These are phyloP conservation scores for Pholiota conissans DNA, from an alignment of 768 basidiomycete species.

Conservation along the genomic window DNA sequence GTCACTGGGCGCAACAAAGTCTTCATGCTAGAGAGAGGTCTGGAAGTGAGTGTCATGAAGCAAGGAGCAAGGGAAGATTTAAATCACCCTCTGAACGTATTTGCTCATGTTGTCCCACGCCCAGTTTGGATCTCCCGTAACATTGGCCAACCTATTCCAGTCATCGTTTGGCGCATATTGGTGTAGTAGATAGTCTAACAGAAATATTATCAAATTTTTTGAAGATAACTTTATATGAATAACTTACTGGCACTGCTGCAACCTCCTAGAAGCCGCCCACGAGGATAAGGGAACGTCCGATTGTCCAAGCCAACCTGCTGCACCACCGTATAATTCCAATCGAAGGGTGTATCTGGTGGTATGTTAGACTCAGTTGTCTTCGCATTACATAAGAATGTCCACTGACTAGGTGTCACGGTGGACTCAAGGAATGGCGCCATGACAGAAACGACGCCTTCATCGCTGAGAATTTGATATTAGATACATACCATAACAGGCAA, in stretches of 20 bases:
- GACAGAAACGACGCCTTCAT: slow-evolving; percentile 20
- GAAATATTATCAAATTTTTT: background rate
- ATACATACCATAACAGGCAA: background rate
- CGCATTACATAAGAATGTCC: background rate
- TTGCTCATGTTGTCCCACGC: slow-evolving; percentile 33
- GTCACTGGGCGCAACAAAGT: slow-evolving; percentile 35
- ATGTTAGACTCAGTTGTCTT: background rate
- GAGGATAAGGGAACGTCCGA: slow-evolving; percentile 30
- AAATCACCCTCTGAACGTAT: slow-evolving; percentile 29
- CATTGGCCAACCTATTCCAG: slow-evolving; percentile 31
- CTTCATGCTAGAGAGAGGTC: slow-evolving; percentile 31
- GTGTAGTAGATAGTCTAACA: slow-evolving; percentile 32
- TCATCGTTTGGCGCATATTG: slow-evolving; percentile 36
- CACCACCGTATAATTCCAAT: slow-evolving; percentile 35
- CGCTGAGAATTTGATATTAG: slow-evolving; percentile 10
- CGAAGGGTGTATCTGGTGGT: slow-evolving; percentile 22
- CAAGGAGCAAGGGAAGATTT: background rate
- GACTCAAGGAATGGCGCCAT: slow-evolving; percentile 23
- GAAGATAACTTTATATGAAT: background rate
- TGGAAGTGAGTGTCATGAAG: background rate
- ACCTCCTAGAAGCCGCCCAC: slow-evolving; percentile 36
- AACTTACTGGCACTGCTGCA: slow-evolving; percentile 29
- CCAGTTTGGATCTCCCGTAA: slow-evolving; percentile 35
- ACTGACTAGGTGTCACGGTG: slow-evolving; percentile 20
- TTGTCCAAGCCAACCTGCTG: slow-evolving; percentile 30